These are phyloP conservation scores for Coemansia sp. DNA, from an alignment of 192 early-diverging fungal species.

Conservation along the genomic window DNA sequence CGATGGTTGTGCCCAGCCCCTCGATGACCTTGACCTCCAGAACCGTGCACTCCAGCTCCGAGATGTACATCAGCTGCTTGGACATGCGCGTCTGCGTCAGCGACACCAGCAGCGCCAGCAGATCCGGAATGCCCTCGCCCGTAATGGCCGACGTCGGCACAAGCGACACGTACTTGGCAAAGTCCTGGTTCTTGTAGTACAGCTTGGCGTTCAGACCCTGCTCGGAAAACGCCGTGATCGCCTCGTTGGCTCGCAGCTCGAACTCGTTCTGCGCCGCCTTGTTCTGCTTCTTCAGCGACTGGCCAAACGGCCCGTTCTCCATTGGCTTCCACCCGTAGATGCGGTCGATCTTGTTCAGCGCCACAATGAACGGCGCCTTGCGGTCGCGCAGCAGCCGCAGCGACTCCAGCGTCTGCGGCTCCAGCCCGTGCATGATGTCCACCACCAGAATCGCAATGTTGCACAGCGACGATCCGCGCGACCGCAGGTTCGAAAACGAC, in stretches of 20 bases:
- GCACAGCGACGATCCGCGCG: conserved; percentile 94
- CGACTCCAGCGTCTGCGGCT: conserved; percentile 97
- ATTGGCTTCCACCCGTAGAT: conserved; percentile 89
- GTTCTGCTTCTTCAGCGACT: conserved; percentile 76
- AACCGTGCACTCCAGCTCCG: conserved; percentile 95
- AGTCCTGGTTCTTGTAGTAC: conserved; percentile 95
- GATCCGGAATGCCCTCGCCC: conserved; percentile 98
- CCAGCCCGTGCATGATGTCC: conserved; percentile 98
- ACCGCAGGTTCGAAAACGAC: conserved; percentile 94
- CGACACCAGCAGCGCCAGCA: conserved; percentile 87
- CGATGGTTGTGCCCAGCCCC: conserved; percentile 96
- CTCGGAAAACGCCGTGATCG: conserved; percentile 88
- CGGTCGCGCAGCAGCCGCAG: conserved; percentile 85
- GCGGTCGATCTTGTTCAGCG: conserved; percentile 98
- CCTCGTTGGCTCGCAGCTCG: conserved; percentile 71
- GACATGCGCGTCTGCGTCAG: conserved; percentile 95
- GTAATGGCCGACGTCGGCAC: conserved; percentile 97
- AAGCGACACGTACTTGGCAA: conserved; percentile 92
- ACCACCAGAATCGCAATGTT: conserved; percentile 99
- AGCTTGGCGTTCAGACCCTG: conserved; percentile 92
- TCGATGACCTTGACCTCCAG: conserved; percentile 99
- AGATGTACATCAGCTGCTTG: conserved; percentile 94
- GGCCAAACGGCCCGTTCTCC: conserved; percentile 77
- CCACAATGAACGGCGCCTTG: conserved; percentile 98
- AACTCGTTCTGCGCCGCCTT: conserved; percentile 80